Evolutionary conservation across 2,329 filamentous ascomycete species (phyloP).

Genomic region (Pseudogymnoascus pannorum): DNA sequence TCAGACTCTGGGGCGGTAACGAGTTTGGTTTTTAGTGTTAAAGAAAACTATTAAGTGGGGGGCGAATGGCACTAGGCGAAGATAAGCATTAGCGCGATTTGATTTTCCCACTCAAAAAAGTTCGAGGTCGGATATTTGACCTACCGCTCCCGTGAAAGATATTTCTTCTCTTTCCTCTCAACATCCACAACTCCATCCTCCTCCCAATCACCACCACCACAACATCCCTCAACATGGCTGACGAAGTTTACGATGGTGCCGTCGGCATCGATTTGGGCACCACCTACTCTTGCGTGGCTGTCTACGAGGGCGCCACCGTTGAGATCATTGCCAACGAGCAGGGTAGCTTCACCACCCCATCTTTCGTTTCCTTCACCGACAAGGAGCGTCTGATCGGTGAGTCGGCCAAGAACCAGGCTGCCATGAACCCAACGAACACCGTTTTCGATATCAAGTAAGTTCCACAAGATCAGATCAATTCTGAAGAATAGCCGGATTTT

Average conservation of each 20-base stretch:
- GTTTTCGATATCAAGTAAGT: conserved; percentile 98
- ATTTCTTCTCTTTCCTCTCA: conserved; percentile 10
- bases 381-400: conserved; percentile 99
- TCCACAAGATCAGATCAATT: neutral
- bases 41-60: neutral
- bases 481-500: neutral
- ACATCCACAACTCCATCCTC: conserved; percentile 15
- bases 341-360: conserved; percentile 97
- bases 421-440: conserved; percentile 98
- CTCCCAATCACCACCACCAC: conserved; percentile 13
- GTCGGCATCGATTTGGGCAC: conserved; percentile 99
- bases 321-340: conserved; percentile 99
- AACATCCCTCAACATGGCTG: conserved; percentile 63
- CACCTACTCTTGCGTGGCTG: conserved; percentile 99
- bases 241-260: conserved; percentile 99
- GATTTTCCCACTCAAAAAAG: neutral
- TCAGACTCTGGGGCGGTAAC: no score
- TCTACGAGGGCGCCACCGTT: conserved; percentile 98
- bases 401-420: conserved; percentile 99
- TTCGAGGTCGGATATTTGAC: conserved; percentile 9
- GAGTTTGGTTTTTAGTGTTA: no score
- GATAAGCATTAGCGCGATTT: neutral
- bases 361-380: conserved; percentile 97
- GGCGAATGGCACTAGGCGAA: neutral
- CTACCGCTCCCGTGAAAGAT: neutral